Evolutionary conservation across 1,284 basidiomycete genomes (phyloP), one percentile per base, ranked within the genome.

Genomic region (Mycena citricolor): DNA sequence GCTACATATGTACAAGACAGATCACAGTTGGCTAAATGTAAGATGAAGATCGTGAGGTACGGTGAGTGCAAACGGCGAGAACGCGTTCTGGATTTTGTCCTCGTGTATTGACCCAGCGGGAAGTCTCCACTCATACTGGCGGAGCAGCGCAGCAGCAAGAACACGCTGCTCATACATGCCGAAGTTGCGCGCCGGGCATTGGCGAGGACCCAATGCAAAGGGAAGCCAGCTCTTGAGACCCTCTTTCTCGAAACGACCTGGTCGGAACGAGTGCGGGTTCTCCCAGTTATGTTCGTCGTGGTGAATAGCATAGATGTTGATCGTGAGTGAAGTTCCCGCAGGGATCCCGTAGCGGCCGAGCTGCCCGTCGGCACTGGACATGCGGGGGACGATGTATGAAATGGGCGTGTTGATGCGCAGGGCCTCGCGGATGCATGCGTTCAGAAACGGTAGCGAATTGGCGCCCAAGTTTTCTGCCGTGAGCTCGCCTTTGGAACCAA

Each of bases 381-480:
- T 39, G 26, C 65, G 62, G 3, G 63, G 62, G 17, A 64, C 56
- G 34, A 61, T 60, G 32, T 51, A 48, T 21, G 57, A 52, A 23
- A 62, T 59, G 2, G 62, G 60, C 3, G 57, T 61, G 50, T 65
- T 66, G 52, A 61, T 58, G 19, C 63, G 61, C 35, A 67, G 47
- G 3, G 65, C 42, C 46, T 66, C 65, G 28, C 61, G 57, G 40
- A 67, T 60, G 52, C 62, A 61, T 16, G 65, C 64, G 34, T 56
- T 51, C 10, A 63, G 41, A 39, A 54, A 60, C 2, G 59, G 62
- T n/a, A 46, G 36, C 0, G 42, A 44, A 29, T 59, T 57, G 29
- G 38, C 44, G 12, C 47, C 31, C 19, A 61, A 50, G 19, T 56
- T 57, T 20, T 57, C 60, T 2, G 56, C 36, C 14, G 55, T 54